These are phyloP conservation scores for Cydonia oblonga DNA, from an alignment of 331 rosid genomes.

Conservation along the genomic window DNA sequence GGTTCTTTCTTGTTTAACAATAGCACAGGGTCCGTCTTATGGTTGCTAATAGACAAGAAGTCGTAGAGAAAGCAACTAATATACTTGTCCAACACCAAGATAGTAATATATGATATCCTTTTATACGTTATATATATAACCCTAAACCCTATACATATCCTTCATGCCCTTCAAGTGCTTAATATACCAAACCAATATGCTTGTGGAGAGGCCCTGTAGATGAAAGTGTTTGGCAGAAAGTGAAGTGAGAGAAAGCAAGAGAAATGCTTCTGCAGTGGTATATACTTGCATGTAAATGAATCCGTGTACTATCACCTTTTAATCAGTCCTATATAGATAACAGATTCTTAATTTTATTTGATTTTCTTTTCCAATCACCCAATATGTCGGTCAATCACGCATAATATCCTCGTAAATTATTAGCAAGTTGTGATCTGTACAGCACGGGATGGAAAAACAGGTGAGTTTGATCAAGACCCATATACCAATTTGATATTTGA, in stretches of 20 bases:
- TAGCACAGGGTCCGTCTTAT: neutral
- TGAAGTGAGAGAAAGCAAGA: neutral
- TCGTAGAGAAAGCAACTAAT: neutral
- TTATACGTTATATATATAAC: neutral
- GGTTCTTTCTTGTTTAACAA: conserved; percentile 11
- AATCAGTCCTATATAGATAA: neutral
- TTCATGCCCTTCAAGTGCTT: neutral
- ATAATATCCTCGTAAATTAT: neutral
- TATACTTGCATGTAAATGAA: neutral
- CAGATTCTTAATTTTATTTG: neutral
- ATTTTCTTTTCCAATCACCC: neutral
- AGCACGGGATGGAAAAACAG: conserved; percentile 23
- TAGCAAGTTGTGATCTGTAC: conserved; percentile 16
- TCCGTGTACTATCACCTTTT: neutral
- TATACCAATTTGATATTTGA: conserved; percentile 20
- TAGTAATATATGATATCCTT: neutral
- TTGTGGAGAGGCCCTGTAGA: neutral
- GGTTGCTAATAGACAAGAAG: conserved; percentile 8
- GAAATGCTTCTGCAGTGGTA: neutral
- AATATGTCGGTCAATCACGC: neutral
- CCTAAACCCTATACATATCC: neutral
- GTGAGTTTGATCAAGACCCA: conserved; percentile 30
- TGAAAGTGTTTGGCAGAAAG: neutral
- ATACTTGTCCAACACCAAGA: neutral
- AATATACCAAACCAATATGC: neutral